These are phyloP conservation scores for Conticribra weissflogii DNA, from an alignment of 108 stramenopile species.

Conservation along the genomic window DNA sequence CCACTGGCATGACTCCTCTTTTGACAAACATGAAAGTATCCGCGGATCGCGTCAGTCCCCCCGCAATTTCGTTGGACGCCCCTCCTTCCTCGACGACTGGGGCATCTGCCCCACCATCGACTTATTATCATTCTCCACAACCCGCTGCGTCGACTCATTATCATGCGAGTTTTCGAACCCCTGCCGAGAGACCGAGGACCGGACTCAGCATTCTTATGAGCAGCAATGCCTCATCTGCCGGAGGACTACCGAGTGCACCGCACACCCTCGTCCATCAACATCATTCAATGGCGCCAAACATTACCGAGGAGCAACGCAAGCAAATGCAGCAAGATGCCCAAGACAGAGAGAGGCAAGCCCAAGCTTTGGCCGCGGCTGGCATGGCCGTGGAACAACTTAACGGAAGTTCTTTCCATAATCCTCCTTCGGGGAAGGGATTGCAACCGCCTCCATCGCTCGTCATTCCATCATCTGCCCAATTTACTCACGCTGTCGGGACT, in stretches of 20 bases:
- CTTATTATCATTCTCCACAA: conserved; percentile 4
- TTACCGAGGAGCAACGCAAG: conserved; percentile 52
- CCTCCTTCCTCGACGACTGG: neutral
- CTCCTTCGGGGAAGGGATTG: conserved; percentile 40
- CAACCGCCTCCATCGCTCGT: conserved; percentile 56
- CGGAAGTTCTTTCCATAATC: neutral
- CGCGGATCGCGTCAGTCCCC: conserved; percentile 22
- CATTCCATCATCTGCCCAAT: conserved; percentile 15
- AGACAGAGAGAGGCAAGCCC: conserved; percentile 86
- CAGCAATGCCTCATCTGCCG: conserved; percentile 14
- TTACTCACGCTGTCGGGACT: conserved; percentile 12
- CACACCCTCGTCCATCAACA: conserved; percentile 37
- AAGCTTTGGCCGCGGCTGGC: conserved; percentile 84
- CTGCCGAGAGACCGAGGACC: conserved; percentile 53
- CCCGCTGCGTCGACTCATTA: conserved; percentile 18
- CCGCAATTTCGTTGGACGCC: conserved; percentile 42
- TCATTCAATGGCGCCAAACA: conserved; percentile 10
- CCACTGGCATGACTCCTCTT: conserved; percentile 46
- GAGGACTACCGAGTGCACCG: conserved; percentile 11
- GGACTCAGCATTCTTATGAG: conserved; percentile 80
- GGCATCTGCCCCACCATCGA: neutral
- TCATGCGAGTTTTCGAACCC: conserved; percentile 39
- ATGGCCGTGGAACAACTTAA: conserved; percentile 66
- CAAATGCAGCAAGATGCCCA: conserved; percentile 62
- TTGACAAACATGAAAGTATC: conserved; percentile 31